Percentiles rank a stretch among this genome's conserved stretches.
Conservation (phyloP, 148 eudicot genomes). For the Limonium bicolor region DNA sequence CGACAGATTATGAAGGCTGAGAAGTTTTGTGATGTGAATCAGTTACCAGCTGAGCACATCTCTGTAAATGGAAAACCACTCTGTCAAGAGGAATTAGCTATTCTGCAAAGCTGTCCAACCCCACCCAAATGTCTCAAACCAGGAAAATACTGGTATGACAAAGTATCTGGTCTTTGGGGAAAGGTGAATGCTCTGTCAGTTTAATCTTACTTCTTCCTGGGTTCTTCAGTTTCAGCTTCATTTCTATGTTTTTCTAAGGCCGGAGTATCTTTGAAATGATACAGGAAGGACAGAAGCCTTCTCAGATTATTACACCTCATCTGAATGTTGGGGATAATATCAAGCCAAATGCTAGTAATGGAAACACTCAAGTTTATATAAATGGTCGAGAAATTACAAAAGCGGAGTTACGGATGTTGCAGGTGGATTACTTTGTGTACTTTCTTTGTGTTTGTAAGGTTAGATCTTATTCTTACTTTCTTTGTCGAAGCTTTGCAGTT, state of each 20-base stretch:
- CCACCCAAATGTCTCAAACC: slow-evolving; percentile 94
- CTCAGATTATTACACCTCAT: slow-evolving; percentile 76
- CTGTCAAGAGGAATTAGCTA: slow-evolving; percentile 62
- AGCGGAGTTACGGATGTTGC: slow-evolving; percentile 88
- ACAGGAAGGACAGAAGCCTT: slow-evolving; percentile 96
- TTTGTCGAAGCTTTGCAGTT: slow-evolving; percentile 38
- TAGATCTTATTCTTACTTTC: too few species aligned
- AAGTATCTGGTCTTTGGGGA: slow-evolving; percentile 99
- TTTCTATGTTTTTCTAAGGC: slow-evolving; percentile 5
- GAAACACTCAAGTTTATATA: slow-evolving; percentile 85
- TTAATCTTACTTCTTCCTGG: neutral
- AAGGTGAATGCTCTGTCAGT: slow-evolving; percentile 39
- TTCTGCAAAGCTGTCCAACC: slow-evolving; percentile 61
- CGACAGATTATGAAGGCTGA: slow-evolving; percentile 89
- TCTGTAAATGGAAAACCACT: slow-evolving; percentile 77
- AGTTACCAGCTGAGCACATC: slow-evolving; percentile 78
- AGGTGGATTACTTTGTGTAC: slow-evolving; percentile 28
- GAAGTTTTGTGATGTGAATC: slow-evolving; percentile 81
- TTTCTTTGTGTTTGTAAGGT: slow-evolving; percentile 3
- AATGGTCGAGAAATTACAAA: slow-evolving; percentile 97
- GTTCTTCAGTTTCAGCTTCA: slow-evolving; percentile 1
- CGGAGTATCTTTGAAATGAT: slow-evolving; percentile 8
- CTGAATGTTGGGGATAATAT: slow-evolving; percentile 86
- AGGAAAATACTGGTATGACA: slow-evolving; percentile 94
- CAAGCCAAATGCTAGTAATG: slow-evolving; percentile 73